Percentiles rank a stretch among this genome's conserved stretches.
Conservation (phyloP, 345 rosid genomes). For the Trapa incisa region DNA sequence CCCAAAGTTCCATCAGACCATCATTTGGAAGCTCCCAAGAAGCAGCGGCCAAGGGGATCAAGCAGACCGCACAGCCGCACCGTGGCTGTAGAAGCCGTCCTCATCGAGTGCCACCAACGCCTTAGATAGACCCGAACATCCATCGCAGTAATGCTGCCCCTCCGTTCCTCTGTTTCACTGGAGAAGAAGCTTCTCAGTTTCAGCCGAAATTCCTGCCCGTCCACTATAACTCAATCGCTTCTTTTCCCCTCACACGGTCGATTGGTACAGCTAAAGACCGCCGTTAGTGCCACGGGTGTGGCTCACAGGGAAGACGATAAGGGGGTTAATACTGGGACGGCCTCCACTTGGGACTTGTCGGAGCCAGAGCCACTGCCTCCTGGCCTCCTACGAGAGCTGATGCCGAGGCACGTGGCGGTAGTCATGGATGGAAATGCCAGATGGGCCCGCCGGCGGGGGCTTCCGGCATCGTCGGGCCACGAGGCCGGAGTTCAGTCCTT, state of each 20-base stretch:
- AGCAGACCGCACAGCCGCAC: neutral
- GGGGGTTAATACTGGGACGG: neutral
- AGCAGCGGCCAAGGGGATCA: no score
- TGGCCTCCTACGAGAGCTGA: conserved; percentile 30
- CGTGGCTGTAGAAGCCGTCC: neutral
- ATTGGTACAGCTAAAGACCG: neutral
- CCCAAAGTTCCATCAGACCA: no score
- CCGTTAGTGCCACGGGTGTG: conserved; percentile 5
- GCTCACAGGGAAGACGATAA: conserved; percentile 14
- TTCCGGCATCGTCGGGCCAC: conserved; percentile 44
- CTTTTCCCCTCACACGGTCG: neutral
- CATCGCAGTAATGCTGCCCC: neutral
- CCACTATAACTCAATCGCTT: neutral
- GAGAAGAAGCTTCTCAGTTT: neutral
- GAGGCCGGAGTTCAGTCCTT: conserved; percentile 53
- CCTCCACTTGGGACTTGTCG: conserved; percentile 3
- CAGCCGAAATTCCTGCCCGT: neutral
- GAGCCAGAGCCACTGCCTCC: conserved; percentile 25
- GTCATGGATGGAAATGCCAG: conserved; percentile 79
- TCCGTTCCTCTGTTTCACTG: neutral
- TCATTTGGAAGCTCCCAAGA: no score
- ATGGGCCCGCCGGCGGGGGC: conserved; percentile 54
- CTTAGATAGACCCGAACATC: neutral
- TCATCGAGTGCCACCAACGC: neutral
- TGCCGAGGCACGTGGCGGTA: conserved; percentile 75